These are phyloP conservation scores for Leccinum griseonigrum DNA, from an alignment of 1,284 basidiomycete genomes.

Conservation along the genomic window DNA sequence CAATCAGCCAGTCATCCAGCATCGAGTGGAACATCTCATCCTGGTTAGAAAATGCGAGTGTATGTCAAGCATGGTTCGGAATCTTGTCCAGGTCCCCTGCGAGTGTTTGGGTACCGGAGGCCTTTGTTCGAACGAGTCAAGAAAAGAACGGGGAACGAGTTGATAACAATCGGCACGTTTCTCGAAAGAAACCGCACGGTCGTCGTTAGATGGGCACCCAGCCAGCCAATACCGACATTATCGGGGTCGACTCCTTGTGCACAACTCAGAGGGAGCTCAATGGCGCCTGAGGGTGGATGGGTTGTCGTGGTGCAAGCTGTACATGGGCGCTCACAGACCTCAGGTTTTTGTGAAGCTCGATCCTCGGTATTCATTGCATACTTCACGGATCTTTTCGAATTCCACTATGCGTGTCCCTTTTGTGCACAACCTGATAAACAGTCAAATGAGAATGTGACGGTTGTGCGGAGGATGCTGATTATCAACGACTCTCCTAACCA, in stretches of 20 bases:
- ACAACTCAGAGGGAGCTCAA: slow-evolving; percentile 85
- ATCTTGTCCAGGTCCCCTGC: slow-evolving; percentile 62
- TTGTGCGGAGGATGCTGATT: slow-evolving; percentile 2
- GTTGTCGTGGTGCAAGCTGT: neutral
- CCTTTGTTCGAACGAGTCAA: slow-evolving; percentile 77
- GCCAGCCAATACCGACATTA: slow-evolving; percentile 77
- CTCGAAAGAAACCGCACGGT: slow-evolving; percentile 58
- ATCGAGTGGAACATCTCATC: slow-evolving; percentile 95
- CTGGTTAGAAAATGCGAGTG: slow-evolving; percentile 77
- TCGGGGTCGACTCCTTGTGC: slow-evolving; percentile 81
- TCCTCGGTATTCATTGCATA: slow-evolving; percentile 84
- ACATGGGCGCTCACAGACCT: too few relatives aligned
- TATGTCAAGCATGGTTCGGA: slow-evolving; percentile 66
- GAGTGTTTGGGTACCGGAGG: slow-evolving; percentile 27
- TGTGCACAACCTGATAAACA: slow-evolving; percentile 66
- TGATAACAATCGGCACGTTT: slow-evolving; percentile 78
- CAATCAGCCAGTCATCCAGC: slow-evolving; percentile 93
- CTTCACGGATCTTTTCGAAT: slow-evolving; percentile 81
- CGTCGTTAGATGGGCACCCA: slow-evolving; percentile 60
- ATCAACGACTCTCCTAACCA: slow-evolving; percentile 81
- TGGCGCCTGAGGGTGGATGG: slow-evolving; percentile 55
- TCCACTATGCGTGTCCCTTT: slow-evolving; percentile 86
- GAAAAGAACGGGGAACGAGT: slow-evolving; percentile 70
- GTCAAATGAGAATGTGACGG: slow-evolving; percentile 4
- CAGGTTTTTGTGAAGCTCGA: slow-evolving; percentile 67